Conservation (phyloP, 805 yeast species). For the Metschnikowia chrysomelidarum region DNA sequence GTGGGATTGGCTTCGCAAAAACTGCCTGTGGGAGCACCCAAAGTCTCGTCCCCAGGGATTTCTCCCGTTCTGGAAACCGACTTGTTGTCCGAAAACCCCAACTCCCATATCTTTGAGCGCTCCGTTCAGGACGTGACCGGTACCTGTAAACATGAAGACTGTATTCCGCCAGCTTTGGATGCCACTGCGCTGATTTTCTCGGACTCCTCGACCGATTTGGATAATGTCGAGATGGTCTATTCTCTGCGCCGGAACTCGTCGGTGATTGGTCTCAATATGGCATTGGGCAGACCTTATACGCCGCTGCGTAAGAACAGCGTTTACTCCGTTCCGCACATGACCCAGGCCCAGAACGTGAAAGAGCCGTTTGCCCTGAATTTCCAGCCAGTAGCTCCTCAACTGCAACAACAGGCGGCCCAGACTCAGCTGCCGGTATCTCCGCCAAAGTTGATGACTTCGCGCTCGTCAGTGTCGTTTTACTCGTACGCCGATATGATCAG, state of each 20-base stretch:
- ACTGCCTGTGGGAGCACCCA: no score
- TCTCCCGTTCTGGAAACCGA: slow-evolving; percentile 17
- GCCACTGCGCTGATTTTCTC: slow-evolving; percentile 67
- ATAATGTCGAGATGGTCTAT: slow-evolving; percentile 69
- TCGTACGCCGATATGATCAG: slow-evolving; percentile 79
- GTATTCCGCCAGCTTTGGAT: slow-evolving; percentile 78
- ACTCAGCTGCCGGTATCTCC: slow-evolving; percentile 37
- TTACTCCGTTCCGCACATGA: slow-evolving; percentile 17
- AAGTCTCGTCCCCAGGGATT: slow-evolving; percentile 11
- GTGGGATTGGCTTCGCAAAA: no score
- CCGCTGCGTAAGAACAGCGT: slow-evolving; percentile 39
- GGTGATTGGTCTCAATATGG: slow-evolving; percentile 47
- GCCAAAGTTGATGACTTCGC: slow-evolving; percentile 35
- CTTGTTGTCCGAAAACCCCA: slow-evolving; percentile 20
- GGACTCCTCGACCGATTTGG: slow-evolving; percentile 59
- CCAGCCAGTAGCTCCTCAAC: slow-evolving; percentile 4
- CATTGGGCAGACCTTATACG: slow-evolving; percentile 42
- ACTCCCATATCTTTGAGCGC: slow-evolving; percentile 38
- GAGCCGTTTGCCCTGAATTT: slow-evolving; percentile 4
- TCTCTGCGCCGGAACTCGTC: slow-evolving; percentile 55
- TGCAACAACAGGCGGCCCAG: slow-evolving; percentile 7
- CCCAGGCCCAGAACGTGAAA: slow-evolving; percentile 10
- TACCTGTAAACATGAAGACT: slow-evolving; percentile 52
- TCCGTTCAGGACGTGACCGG: slow-evolving; percentile 38
- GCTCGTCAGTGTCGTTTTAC: slow-evolving; percentile 51